These are phyloP conservation scores for Dryadomyces quercivorus DNA, from an alignment of 2,329 filamentous ascomycete genomes.

Conservation along the genomic window DNA sequence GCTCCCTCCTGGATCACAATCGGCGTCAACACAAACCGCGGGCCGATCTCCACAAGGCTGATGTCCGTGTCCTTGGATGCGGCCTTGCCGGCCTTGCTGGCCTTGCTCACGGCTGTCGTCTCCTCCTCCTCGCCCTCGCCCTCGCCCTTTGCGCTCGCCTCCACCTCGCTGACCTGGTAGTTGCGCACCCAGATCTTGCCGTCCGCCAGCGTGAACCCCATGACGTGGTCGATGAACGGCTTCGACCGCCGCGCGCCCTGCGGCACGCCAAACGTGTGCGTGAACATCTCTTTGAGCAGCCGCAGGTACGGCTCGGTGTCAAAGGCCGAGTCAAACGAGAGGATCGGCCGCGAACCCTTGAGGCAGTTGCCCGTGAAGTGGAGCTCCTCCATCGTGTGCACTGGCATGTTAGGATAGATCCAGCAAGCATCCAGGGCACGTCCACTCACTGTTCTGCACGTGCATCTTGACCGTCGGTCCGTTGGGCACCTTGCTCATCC, in stretches of 20 bases:
- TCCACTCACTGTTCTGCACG: conserved; percentile 55
- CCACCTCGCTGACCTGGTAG: conserved; percentile 84
- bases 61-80: conserved; percentile 55
- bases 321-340: conserved; percentile 85
- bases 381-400: conserved; percentile 94
- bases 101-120: conserved; percentile 20
- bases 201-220: conserved; percentile 82
- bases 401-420: conserved; percentile 24
- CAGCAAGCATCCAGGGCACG: not conserved
- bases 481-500: conserved; percentile 85
- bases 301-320: conserved; percentile 68
- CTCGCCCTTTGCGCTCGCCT: conserved; percentile 36
- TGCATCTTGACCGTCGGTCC: conserved; percentile 53
- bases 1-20: conserved; percentile 92
- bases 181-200: conserved; percentile 94
- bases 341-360: conserved; percentile 80
- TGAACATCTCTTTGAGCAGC: conserved; percentile 80
- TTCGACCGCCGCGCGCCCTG: conserved; percentile 81
- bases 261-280: conserved; percentile 85
- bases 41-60: conserved; percentile 82
- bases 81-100: conserved; percentile 12
- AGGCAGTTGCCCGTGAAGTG: conserved; percentile 96
- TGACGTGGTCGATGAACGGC: conserved; percentile 91
- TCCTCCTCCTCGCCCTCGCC: conserved; percentile 20
- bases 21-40: conserved; percentile 82